A percentile compares a stretch with the other conserved stretches of the same genome.
These are phyloP conservation scores for Fusarium luffae DNA, from an alignment of 2,329 filamentous ascomycete genomes.

Conservation along the genomic window DNA sequence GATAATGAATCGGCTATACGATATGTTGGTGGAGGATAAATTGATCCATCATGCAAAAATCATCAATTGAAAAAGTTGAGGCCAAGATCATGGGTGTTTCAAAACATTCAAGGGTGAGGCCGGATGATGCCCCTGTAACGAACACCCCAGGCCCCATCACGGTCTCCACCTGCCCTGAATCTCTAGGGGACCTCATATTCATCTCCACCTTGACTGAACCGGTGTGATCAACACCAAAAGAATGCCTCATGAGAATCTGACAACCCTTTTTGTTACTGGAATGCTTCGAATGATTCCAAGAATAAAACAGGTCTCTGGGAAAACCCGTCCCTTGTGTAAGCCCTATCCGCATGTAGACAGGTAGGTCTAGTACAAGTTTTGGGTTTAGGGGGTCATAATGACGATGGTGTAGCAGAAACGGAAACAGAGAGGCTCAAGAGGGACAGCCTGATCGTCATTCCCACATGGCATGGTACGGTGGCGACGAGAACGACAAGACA, in stretches of 20 bases:
- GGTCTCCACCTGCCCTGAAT: constrained; percentile 5
- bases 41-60: neutral
- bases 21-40: neutral
- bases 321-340: constrained; percentile 1
- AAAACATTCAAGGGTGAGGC: constrained; percentile 25
- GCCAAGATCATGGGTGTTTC: constrained; percentile 10
- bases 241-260: neutral
- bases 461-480: constrained; percentile 23
- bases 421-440: neutral
- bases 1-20: neutral
- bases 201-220: neutral
- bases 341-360: neutral
- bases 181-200: neutral
- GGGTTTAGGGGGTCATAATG: neutral
- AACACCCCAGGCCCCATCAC: neutral
- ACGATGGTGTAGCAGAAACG: neutral
- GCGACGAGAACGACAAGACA: neutral
- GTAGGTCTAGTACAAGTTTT: neutral
- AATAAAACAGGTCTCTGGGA: neutral
- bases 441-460: constrained; percentile 18
- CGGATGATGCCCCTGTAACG: neutral
- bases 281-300: neutral
- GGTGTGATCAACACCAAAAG: constrained; percentile 13
- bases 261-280: neutral
- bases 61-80: neutral